Percentiles rank a stretch among this genome's conserved stretches.
These are phyloP conservation scores for Venturia carpophila DNA, from an alignment of 2,329 filamentous ascomycete species.

Conservation along the genomic window DNA sequence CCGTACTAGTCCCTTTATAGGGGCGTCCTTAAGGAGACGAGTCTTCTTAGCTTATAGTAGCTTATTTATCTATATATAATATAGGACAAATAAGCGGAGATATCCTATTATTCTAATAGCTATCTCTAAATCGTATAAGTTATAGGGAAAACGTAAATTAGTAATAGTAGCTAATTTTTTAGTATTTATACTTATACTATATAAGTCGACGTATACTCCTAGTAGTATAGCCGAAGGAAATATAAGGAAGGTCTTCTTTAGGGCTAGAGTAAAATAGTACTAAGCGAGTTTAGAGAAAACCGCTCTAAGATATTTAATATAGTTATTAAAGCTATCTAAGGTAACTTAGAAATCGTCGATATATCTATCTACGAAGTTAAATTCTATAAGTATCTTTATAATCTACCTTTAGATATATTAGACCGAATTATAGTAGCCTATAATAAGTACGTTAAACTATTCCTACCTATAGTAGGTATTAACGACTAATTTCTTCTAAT, in stretches of 20 bases:
- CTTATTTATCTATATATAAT: background rate
- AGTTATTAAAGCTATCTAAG: background rate
- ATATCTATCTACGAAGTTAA: background rate
- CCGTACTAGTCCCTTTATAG: background rate
- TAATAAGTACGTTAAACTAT: too few species aligned
- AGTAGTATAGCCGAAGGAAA: background rate
- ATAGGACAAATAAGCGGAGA: background rate
- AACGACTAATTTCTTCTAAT: too few species aligned
- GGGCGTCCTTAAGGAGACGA: too few species aligned
- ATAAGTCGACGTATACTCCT: background rate
- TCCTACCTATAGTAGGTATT: too few species aligned
- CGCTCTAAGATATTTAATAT: background rate
- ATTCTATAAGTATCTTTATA: too few species aligned
- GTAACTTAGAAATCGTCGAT: background rate
- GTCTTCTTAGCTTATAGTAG: background rate
- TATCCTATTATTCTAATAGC: background rate
- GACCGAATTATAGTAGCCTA: too few species aligned
- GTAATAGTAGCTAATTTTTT: background rate
- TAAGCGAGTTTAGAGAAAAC: background rate
- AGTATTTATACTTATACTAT: too few species aligned
- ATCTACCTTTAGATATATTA: too few species aligned
- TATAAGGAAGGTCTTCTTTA: background rate
- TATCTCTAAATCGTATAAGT: background rate
- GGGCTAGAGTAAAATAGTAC: background rate
- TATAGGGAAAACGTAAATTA: background rate